These are phyloP conservation scores for Amanita rimosa DNA, from an alignment of 768 basidiomycete species.

Conservation along the genomic window DNA sequence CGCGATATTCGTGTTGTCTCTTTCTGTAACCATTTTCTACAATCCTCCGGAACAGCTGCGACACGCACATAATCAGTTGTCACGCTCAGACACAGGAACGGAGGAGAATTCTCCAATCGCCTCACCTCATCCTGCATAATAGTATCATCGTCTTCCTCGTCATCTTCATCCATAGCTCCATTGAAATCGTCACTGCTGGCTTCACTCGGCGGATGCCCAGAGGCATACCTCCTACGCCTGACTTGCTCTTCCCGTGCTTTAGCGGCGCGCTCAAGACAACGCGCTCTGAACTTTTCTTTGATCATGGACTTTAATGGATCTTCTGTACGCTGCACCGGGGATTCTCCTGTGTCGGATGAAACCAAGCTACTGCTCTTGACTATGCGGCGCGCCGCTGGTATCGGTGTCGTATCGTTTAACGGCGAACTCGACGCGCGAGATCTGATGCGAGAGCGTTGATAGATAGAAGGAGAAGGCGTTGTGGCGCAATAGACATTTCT, in stretches of 20 bases:
- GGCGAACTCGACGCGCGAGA: neutral
- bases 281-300: slow-evolving; percentile 46
- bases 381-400: neutral
- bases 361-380: neutral
- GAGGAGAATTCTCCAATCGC: slow-evolving; percentile 3
- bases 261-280: slow-evolving; percentile 50
- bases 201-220: slow-evolving; percentile 15
- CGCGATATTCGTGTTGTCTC: slow-evolving; percentile 38
- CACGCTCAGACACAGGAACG: neutral
- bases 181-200: slow-evolving; percentile 41
- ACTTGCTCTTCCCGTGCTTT: slow-evolving; percentile 42
- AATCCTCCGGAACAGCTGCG: slow-evolving; percentile 57
- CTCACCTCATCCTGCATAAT: slow-evolving; percentile 55
- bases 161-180: slow-evolving; percentile 36
- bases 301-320: slow-evolving; percentile 45
- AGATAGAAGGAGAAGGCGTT: neutral
- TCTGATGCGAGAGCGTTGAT: neutral
- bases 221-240: slow-evolving; percentile 20
- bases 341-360: neutral
- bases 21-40: slow-evolving; percentile 42
- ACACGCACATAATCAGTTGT: slow-evolving; percentile 1
- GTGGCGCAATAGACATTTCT: neutral
- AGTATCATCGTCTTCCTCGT: slow-evolving; percentile 47
- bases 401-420: neutral
- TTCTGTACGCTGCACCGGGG: slow-evolving; percentile 13